Percentiles rank a stretch among this genome's conserved stretches.
phyloP scores from a whole-genome alignment of 2,329 filamentous ascomycete species.

The Leptographium radiaticola region DNA sequence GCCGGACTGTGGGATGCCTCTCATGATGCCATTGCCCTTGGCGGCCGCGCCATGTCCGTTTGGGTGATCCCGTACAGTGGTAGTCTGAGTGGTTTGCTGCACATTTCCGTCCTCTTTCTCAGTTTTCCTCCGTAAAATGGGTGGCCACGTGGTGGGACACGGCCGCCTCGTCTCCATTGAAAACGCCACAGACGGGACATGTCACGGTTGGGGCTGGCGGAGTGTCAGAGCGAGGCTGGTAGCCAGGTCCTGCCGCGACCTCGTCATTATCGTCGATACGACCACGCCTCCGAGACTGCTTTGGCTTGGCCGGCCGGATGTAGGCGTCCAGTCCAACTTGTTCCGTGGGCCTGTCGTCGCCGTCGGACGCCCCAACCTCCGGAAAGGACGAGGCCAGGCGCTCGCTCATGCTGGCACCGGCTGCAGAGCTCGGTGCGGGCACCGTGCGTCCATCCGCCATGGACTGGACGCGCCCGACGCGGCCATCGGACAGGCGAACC shows the following conservation, averaged over 20 bases:
- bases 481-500: constrained; percentile 57
- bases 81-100: no score
- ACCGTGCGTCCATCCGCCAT: constrained; percentile 23
- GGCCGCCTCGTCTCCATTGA: constrained; percentile 55
- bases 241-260: constrained; percentile 1
- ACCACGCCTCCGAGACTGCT: constrained; percentile 15
- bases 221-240: neutral
- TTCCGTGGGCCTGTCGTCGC: constrained; percentile 21
- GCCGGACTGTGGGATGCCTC: no score
- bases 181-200: constrained; percentile 54
- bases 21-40: no score
- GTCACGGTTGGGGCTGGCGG: constrained; percentile 14
- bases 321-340: constrained; percentile 38
- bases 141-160: constrained; percentile 53
- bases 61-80: no score
- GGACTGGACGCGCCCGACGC: constrained; percentile 61
- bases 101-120: neutral
- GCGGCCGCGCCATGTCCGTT: constrained; percentile 2
- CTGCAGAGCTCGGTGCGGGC: neutral
- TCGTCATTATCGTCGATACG: constrained; percentile 3
- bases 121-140: constrained; percentile 32
- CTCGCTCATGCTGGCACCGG: neutral
- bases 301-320: constrained; percentile 20
- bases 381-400: neutral
- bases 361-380: neutral